These are phyloP conservation scores for Macrocybe sp. DNA, from an alignment of 1,284 basidiomycete species.

Conservation along the genomic window DNA sequence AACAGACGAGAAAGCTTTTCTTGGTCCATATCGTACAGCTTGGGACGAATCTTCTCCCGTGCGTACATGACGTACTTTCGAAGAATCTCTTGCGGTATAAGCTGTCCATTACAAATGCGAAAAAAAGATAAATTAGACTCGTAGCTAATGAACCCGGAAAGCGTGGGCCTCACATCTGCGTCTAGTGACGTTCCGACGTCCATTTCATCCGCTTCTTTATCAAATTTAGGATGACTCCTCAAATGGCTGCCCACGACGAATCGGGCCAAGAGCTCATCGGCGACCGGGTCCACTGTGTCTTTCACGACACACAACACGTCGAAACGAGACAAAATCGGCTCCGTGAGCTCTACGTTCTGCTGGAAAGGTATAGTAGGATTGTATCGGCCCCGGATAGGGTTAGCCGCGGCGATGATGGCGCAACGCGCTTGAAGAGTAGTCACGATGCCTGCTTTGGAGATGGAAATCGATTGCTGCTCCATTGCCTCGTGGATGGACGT, in stretches of 20 bases:
- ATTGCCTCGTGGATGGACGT: conserved; percentile 99
- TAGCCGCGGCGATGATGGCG: conserved; percentile 96
- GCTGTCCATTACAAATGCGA: conserved; percentile 39
- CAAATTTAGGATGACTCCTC: conserved; percentile 91
- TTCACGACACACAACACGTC: conserved; percentile 98
- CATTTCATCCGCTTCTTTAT: conserved; percentile 81
- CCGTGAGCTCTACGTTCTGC: conserved; percentile 98
- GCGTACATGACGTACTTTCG: conserved; percentile 99
- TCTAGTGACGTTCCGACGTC: conserved; percentile 87
- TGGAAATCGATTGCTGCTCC: conserved; percentile 99
- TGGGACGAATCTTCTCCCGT: conserved; percentile 87
- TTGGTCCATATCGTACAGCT: conserved; percentile 92
- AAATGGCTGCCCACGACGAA: conserved; percentile 97
- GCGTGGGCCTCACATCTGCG: conserved; percentile 68
- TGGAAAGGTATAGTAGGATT: conserved; percentile 98
- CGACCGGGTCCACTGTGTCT: conserved; percentile 94
- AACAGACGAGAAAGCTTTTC: conserved; percentile 95
- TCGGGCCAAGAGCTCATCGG: conserved; percentile 93
- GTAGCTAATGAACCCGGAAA: neutral
- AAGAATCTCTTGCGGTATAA: conserved; percentile 96
- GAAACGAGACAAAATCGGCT: conserved; percentile 98
- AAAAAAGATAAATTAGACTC: neutral
- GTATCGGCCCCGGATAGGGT: conserved; percentile 93
- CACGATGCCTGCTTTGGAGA: conserved; percentile 98
- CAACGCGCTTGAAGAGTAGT: conserved; percentile 96